phyloP scores from a whole-genome alignment of 129 eudicot genomes.

The Pseudognaphalium luteoalbum region DNA sequence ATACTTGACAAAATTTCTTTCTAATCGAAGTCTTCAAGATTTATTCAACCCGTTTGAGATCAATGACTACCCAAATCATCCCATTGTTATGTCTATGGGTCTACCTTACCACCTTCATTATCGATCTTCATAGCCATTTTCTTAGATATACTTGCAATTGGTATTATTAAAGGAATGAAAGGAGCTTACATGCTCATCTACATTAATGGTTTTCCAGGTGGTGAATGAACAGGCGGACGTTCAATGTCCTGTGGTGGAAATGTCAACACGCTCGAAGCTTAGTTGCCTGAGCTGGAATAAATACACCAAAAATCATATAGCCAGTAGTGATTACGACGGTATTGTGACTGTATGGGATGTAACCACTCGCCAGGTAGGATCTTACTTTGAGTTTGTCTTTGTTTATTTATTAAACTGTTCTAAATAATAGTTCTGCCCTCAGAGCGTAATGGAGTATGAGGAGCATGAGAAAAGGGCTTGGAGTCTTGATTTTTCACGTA shows the following conservation, averaged over 20 bases:
- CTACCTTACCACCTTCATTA: neutral
- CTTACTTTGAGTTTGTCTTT: neutral
- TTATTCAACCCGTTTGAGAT: neutral
- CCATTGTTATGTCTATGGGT: neutral
- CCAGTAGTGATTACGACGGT: slow-evolving; percentile 97
- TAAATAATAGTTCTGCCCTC: slow-evolving; percentile 11
- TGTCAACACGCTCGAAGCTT: slow-evolving; percentile 89
- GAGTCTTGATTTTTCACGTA: slow-evolving; percentile 94
- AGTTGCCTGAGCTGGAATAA: slow-evolving; percentile 98
- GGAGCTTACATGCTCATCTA: slow-evolving; percentile 7
- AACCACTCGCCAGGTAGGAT: slow-evolving; percentile 75
- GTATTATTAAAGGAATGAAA: neutral
- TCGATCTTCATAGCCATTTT: neutral
- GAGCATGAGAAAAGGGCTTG: slow-evolving; percentile 99
- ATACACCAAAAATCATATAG: slow-evolving; percentile 78
- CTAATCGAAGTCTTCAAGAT: neutral
- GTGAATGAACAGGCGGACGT: slow-evolving; percentile 81
- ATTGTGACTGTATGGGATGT: slow-evolving; percentile 99
- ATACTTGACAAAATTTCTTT: neutral
- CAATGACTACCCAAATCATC: neutral
- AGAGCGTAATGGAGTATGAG: slow-evolving; percentile 97
- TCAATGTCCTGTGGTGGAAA: slow-evolving; percentile 90
- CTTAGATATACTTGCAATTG: neutral
- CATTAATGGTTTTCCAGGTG: slow-evolving; percentile 51
- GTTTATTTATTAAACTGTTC: neutral